These are phyloP conservation scores for Micromonas pusilla DNA, from an alignment of 139 green algal species.

Conservation along the genomic window DNA sequence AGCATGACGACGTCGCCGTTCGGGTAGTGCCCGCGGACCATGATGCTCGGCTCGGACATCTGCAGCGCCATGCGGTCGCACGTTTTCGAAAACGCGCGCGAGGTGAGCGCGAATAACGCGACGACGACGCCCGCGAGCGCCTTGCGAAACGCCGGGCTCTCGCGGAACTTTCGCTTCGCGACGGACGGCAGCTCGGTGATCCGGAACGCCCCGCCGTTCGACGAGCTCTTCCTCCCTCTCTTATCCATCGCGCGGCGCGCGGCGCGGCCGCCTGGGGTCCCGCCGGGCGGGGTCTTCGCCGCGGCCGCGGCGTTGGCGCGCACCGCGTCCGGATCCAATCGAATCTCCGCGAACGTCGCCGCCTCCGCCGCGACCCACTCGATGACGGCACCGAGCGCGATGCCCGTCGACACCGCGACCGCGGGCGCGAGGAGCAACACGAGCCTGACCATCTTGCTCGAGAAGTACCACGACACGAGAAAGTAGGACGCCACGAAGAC, in stretches of 20 bases:
- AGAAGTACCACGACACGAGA: slow-evolving; percentile 18
- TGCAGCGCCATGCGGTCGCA: background rate
- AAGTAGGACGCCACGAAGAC: background rate
- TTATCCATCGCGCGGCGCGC: background rate
- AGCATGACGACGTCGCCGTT: slow-evolving; percentile 40
- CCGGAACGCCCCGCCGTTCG: background rate
- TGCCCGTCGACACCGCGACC: background rate
- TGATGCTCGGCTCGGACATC: background rate
- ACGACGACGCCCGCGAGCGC: background rate
- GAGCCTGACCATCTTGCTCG: slow-evolving; percentile 13
- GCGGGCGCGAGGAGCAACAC: slow-evolving; percentile 11
- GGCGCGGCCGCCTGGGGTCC: too few relatives aligned
- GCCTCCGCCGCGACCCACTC: background rate
- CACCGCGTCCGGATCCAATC: background rate
- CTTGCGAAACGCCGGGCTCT: background rate
- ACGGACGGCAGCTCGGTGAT: background rate
- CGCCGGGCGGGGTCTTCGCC: background rate
- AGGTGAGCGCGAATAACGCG: background rate
- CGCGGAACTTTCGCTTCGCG: background rate
- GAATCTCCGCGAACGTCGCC: background rate
- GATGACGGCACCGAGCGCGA: background rate
- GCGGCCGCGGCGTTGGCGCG: background rate
- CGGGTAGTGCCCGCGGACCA: slow-evolving; percentile 4
- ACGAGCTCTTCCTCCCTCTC: background rate
- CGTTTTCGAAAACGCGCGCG: background rate